Evolutionary conservation across 805 yeast species (phyloP), one percentile per base, ranked within the genome.

Genomic region (Pichia ethanolica): DNA sequence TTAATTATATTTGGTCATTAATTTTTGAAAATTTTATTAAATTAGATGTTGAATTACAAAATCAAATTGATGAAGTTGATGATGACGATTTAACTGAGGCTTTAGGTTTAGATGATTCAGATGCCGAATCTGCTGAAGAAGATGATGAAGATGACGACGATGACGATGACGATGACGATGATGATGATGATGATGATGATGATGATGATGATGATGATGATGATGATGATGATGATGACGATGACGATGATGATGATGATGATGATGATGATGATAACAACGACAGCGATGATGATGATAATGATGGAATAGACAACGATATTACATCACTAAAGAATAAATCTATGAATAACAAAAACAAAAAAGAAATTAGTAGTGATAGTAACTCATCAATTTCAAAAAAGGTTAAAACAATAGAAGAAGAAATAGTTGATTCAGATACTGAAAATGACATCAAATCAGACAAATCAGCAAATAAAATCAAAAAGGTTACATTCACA

Each of bases 11-110:
- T 7, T 90, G 97, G 97, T 82, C 85, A 26, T 66, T 87, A 50
- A 73, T 90, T 13, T 71, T 89, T 38, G 96, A 91, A 64, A 78
- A 82, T 53, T 76, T 86, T 49, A 88, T 93, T 51, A 86, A 87
- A 55, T 72, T 93, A 43, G 99, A 91, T 66, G 97, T 90, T 5
- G 98, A 89, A 65, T 72, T 90, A 50, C 96, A 89, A 60, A 89
- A 87, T 61, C 93, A 86, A 58, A 68, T 88, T 50, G 96, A 89
- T 58, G 96, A 87, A 56, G 69, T 84, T 49, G 95, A 86, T 61
- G 93, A 86, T 55, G 85, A 79, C 48, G 80, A 82, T 42, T 77
- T 78, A 11, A 82, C 77, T 7, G 81, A 74, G 9, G 69, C 64
- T 2, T 49, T 65, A 26, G 70, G 61, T 1, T 69, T 61, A 14